Base-by-base conservation (phyloP, 371 early-diverging fungal species). In the Actinomortierella wolfii region DNA sequence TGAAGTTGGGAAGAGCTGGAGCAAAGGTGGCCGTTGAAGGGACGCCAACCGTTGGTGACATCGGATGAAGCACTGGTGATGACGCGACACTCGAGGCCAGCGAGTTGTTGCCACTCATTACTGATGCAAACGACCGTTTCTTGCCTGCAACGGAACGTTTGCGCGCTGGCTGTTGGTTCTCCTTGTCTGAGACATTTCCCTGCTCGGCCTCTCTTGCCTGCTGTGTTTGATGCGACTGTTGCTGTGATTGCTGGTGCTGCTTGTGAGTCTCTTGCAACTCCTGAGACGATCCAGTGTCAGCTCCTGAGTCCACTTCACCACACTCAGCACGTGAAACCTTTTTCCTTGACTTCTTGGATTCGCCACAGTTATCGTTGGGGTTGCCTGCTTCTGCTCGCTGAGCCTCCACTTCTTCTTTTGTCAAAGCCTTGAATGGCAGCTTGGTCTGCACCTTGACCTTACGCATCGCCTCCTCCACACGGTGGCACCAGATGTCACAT, bases 401-500 rank as follows among this genome's bases (percentile, higher is more conserved):
- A 50, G 54, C 25, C 54, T 64, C 57, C 43, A 65, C 34, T n/a
- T 62, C 53, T 15, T 48, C 61, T 40, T 57, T 45, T n/a, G 64
- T 54, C 28, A 65, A 24, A 28, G 60, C 61, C 62, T 64, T 78
- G 62, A 71, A 71, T 14, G 60, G 73, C 65, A 56, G 51, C 57
- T 64, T 75, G 48, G 61, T 69, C 58, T 66, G 73, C 29, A 64
- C 67, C 67, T 68, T 71, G 45, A 58, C 64, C 50, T 64, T 57
- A 24, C 75, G 66, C 43, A 78, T 39, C 24, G 74, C 64, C 5
- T 58, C 57, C 47, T 78, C 63, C 17, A 84, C 71, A 21, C 79
- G 64, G 5, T 78, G 64, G 7, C 84, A 87, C 88, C 88, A 87
- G 21, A 78, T 82, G 58, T 97, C 96, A 3, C 90, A 83, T 47